phyloP scores from a whole-genome alignment of 306 rosid genomes.

The Styphnolobium japonicum region DNA sequence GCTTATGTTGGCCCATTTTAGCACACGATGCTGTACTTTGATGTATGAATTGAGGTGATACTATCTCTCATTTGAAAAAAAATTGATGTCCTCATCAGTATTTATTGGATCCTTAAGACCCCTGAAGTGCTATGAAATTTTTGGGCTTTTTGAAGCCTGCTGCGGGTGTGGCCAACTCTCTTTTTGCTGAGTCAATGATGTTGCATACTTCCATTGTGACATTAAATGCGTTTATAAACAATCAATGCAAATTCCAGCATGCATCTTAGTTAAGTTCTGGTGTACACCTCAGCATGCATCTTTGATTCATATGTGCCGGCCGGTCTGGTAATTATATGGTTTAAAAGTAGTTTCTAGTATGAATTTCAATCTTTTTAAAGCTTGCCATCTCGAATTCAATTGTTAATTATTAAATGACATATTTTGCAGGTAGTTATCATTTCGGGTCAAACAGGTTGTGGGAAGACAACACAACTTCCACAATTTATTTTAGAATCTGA shows the following conservation, averaged over 20 bases:
- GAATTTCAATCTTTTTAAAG: neutral
- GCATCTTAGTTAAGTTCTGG: neutral
- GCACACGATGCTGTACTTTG: neutral
- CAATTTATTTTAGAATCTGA: slow-evolving; percentile 93
- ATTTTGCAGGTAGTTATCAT: slow-evolving; percentile 67
- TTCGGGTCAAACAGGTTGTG: slow-evolving; percentile 99
- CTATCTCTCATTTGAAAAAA: neutral
- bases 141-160: too few relatives aligned
- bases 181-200: too few relatives aligned
- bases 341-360: neutral
- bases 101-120: too few relatives aligned
- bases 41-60: neutral
- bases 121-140: too few relatives aligned
- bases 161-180: too few relatives aligned
- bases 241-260: neutral
- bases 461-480: slow-evolving; percentile 98
- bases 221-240: neutral
- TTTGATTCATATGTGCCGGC: neutral
- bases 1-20: too few relatives aligned
- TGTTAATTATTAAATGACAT: neutral
- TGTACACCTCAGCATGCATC: too few relatives aligned
- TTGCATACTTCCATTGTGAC: neutral
- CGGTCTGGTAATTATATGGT: slow-evolving; percentile 15
- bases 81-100: neutral
- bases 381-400: neutral